Base-by-base conservation (phyloP, 2,329 filamentous ascomycete species). In the Plectosphaerella sp. region DNA sequence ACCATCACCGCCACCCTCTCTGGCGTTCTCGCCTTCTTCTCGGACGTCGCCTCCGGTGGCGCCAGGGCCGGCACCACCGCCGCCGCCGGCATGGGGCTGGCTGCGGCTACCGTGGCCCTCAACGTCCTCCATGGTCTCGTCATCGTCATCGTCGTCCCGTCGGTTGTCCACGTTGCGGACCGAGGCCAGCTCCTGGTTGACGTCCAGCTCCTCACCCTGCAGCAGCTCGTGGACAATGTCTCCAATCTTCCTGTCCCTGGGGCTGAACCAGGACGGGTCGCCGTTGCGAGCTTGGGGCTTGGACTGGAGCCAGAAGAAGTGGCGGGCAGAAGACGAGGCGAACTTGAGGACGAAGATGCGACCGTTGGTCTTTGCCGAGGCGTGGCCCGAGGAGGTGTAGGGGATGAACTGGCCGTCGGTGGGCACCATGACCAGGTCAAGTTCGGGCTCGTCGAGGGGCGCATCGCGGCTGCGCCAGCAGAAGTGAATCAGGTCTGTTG, bases 271-370 rank as follows among this genome's bases (percentile, higher is more conserved):
- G 71, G 83, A 85, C 8, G 85, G 75, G 60, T 93, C 84, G 48
- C 77, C 87, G 67, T 73, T 80, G 58, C 75, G 80, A 65, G 71
- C 83, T 72, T 97, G 91, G 33, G 87, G 82, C 72, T 92, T 92
- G 28, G 91, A 94, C 73, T 99, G 94, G 65, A 99, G 77, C 92
- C 93, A 99, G 77, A 97, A 99, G 54, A 97, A 79, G 72, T 97
- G 81, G 64, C 92, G 86, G 71, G 95, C 87, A 53, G 91, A 94
- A 57, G 91, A 96, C 12, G 92, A 97, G 28, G 82, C 83, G 75
- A 99, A 99, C 71, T 96, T 97, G 64, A 99, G 84, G 53, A 89
- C 86, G 68, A 92, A 97, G 68, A 99, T 86, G 62, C 94, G 90
- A 59, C 92, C 95, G 66, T 95, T 91, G 45, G 87, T 87, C 64